Evolutionary conservation across 257 asterid genomes (phyloP).

Genomic region (Solanum corneliomulleri): DNA sequence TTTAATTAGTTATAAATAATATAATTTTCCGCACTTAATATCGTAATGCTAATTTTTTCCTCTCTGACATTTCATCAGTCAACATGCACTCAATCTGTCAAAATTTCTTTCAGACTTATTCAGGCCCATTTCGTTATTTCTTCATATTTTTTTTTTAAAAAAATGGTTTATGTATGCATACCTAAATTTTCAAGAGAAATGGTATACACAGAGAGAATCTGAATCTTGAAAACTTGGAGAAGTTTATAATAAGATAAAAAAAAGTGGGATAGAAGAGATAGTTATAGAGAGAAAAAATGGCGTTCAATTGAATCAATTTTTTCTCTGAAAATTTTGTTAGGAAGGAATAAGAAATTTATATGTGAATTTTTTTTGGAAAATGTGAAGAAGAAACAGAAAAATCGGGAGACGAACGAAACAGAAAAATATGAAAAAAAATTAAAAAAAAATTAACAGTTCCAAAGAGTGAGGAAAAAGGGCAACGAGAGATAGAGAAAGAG

Average conservation of each 20-base stretch:
- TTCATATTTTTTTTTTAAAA: background rate
- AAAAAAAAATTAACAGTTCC: slow-evolving; percentile 4
- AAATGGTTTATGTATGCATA: background rate
- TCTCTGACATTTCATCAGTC: background rate
- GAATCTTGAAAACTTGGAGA: slow-evolving; percentile 1
- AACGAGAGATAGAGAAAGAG: background rate
- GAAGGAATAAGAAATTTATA: background rate
- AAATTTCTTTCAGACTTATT: background rate
- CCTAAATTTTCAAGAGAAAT: background rate
- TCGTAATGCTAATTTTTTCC: background rate
- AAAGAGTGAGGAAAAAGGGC: background rate
- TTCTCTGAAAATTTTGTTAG: background rate
- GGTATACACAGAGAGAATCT: background rate
- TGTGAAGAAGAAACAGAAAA: background rate
- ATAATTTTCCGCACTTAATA: background rate
- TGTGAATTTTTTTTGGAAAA: background rate
- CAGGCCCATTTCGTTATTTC: background rate
- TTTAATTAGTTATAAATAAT: background rate
- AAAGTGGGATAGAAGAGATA: background rate
- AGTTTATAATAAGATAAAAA: background rate
- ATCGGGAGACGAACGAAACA: background rate
- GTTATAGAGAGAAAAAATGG: background rate
- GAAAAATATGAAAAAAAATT: background rate
- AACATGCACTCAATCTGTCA: background rate
- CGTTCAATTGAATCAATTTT: background rate